phyloP scores from a whole-genome alignment of 768 basidiomycete species.

The Leccinum imitatum region DNA sequence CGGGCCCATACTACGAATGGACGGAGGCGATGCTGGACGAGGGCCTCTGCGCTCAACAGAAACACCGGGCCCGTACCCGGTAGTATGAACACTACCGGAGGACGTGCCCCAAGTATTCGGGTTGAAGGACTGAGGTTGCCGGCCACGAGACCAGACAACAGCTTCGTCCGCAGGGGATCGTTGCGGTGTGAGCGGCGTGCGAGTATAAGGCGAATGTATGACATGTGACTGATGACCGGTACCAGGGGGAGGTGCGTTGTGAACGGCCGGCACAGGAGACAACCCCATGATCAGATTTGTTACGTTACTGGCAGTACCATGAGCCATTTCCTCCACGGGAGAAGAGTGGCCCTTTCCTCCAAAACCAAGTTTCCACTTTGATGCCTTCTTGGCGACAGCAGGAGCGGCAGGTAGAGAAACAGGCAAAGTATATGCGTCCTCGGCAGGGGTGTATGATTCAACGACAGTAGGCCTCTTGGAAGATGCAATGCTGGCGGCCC shows the following conservation, averaged over 20 bases:
- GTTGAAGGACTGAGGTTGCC: constrained; percentile 33
- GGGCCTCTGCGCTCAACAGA: constrained; percentile 35
- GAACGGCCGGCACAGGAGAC: constrained; percentile 19
- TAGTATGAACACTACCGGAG: constrained; percentile 11
- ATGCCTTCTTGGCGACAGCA: constrained; percentile 66
- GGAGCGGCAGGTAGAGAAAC: constrained; percentile 33
- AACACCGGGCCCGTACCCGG: constrained; percentile 13
- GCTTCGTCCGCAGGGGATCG: constrained; percentile 41
- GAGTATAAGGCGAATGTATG: constrained; percentile 26
- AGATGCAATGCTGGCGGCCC: constrained; percentile 22
- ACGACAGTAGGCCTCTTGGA: constrained; percentile 44
- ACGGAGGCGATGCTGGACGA: constrained; percentile 61
- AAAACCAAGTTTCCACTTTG: constrained; percentile 51
- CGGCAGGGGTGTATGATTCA: constrained; percentile 13
- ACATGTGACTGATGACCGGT: constrained; percentile 14
- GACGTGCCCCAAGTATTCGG: constrained; percentile 21
- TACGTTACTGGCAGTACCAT: constrained; percentile 77
- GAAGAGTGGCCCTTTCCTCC: constrained; percentile 62
- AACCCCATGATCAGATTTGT: constrained; percentile 68
- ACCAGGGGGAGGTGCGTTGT: not conserved
- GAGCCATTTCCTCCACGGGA: constrained; percentile 37
- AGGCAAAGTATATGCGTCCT: constrained; percentile 22
- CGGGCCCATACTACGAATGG: constrained; percentile 52
- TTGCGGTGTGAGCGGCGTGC: constrained; percentile 32
- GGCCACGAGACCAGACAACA: constrained; percentile 51